Base-by-base conservation (phyloP, 306 rosid genomes). In the Lathyrus tuberosus region DNA sequence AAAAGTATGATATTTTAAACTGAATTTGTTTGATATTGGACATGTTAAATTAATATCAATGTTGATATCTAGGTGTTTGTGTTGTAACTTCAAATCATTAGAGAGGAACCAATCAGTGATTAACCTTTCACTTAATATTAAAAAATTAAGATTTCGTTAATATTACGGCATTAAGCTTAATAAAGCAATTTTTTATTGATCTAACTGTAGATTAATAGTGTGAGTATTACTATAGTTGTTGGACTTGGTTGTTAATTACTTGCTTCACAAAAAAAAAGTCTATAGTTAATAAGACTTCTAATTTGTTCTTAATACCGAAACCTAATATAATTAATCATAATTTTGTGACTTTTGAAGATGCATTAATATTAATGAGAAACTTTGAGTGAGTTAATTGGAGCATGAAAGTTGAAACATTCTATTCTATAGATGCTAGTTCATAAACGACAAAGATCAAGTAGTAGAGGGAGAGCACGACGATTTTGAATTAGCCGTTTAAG, bases 401-500 rank as follows among this genome's bases (percentile, higher is more conserved):
- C 49, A 76, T 24, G 54, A 24, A 65, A 24, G 78, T 67, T 68
- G 72, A 74, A 43, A 74, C 67, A 54, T 62, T 10, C 65, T 61
- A 53, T 53, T 53, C 60, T 53, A 49, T 15, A 24, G 67, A 44
- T 48, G 46, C 67, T 31, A 60, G 41, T 71, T 10, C 15, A 64
- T 22, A 70, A 60, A 70, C 28, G 80, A 80, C 80, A 70, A 58
- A 33, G 44, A 53, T 24, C 33, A 73, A 31, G 52, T 33, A 17
- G 43, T 61, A 30, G 56, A 2, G 10, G 67, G 44, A 46, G 46
- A 49, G 64, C 66, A 79, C 12, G 33, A 62, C 62, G 63, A 44
- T 62, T 53, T 69, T 59, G 67, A 76, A 51, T 24, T 10, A 63
- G 74, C 76, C 70, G 66, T 69, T 68, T 68, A 54, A 68, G 62